Evolutionary conservation across 257 asterid genomes (phyloP).

Genomic region (Scutellaria galericulata): DNA sequence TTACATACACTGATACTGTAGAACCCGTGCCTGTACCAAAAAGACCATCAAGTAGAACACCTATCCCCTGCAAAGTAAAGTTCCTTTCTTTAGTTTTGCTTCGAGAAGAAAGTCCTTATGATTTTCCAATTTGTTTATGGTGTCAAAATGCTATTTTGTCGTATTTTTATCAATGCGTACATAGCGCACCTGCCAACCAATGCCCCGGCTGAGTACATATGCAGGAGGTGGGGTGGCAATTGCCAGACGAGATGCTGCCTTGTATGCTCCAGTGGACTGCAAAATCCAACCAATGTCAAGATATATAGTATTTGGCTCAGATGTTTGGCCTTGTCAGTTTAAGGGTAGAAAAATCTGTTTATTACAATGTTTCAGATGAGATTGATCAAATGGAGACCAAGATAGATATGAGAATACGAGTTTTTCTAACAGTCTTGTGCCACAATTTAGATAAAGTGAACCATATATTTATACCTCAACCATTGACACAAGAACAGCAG

Average conservation of each 20-base stretch:
- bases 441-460: neutral
- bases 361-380: neutral
- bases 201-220: constrained; percentile 95
- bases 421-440: neutral
- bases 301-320: neutral
- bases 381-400: neutral
- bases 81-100: neutral
- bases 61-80: constrained; percentile 73
- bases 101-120: neutral
- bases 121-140: no score
- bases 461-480: constrained; percentile 67
- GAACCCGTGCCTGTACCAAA: constrained; percentile 94
- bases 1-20: constrained; percentile 91
- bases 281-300: constrained; percentile 30
- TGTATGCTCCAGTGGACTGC: constrained; percentile 96
- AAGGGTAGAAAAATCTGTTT: neutral
- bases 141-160: neutral
- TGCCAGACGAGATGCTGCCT: constrained; percentile 98
- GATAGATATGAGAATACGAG: neutral
- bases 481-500: constrained; percentile 98
- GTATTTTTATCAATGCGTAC: neutral
- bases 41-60: constrained; percentile 88
- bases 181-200: constrained; percentile 92
- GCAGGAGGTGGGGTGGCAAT: constrained; percentile 99
- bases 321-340: neutral